Base-by-base conservation (phyloP, 78 protist genomes). In the Dictyostelium capitatum region DNA sequence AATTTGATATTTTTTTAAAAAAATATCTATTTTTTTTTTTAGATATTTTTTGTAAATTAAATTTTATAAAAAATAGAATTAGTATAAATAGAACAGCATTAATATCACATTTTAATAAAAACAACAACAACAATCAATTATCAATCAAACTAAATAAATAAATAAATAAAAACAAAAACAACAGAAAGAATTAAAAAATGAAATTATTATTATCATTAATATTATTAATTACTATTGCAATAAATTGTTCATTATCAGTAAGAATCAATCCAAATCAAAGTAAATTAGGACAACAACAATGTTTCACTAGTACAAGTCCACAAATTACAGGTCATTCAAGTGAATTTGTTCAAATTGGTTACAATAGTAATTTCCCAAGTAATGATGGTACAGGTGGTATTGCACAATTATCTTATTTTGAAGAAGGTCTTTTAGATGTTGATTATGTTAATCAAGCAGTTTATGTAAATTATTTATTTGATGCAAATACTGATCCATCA, bases 361-460 rank as follows among this genome's bases (percentile, higher is more conserved):
- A 25, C 70, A 62, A 62, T 62, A 32, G 70, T 62, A 62, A 62
- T 62, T 62, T 62, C 70, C 70, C 70, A 62, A 32, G 70, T 25
- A n/a, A 8, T 11, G 17, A 23, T 23, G 70, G 70, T 12, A 3
- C 43, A 3, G 20, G 19, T 8, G 70, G 70, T 25, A 17, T 62
- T 62, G 20, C n/a, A 25, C 70, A 62, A 62, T 25, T 62, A 62
- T 62, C 70, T 25, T 62, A 11, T 17, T 62, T 62, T 62, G 70
- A 62, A 62, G 28, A 62, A 23, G 70, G 70, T 62, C 23, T 62
- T 17, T 11, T 62, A 3, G 70, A 62, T 25, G 28, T 62, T 30
- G 70, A 62, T 25, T 62, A 23, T 4, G 17, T 23, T 10, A 32
- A 7, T n/a, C 43, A 62, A 25, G 32, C n/a, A 62, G n/a, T 62